Base-by-base conservation (phyloP, 1,284 basidiomycete genomes). In the Schizopora paradoxa region DNA sequence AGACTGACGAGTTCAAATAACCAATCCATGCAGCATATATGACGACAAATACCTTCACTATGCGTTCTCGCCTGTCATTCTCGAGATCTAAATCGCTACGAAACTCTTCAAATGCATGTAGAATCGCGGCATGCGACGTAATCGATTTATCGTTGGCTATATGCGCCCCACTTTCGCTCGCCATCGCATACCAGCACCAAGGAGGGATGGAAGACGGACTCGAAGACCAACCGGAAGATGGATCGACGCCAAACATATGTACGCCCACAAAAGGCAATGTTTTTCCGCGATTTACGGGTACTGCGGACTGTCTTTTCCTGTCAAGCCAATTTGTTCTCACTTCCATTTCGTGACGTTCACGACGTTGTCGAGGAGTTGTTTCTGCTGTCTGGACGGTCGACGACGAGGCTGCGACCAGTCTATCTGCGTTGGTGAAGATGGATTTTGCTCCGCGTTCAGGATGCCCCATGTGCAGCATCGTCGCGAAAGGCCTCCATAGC, bases 381-480 rank as follows among this genome's bases (percentile, higher is more conserved):
- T n/a, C n/a, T n/a, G n/a, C n/a, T n/a, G n/a, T n/a, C n/a, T n/a
- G n/a, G n/a, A n/a, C n/a, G n/a, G n/a, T n/a, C n/a, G n/a, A n/a
- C n/a, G n/a, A n/a, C n/a, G n/a, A n/a, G n/a, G n/a, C n/a, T n/a
- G n/a, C n/a, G n/a, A n/a, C n/a, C n/a, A n/a, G n/a, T n/a, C n/a
- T n/a, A n/a, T n/a, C n/a, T n/a, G n/a, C n/a, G n/a, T n/a, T n/a
- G 32, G 7, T 22, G 14, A 26, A 8, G 33, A 78, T 77, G 73
- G 61, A 69, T 10, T 86, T 80, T 56, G 60, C 74, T 19, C 69
- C 80, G 6, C 81, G 76, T 54, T 64, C 75, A 35, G 84, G 83
- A 48, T 86, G 84, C 58, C 80, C 83, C 10, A 73, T 86, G 72
- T 86, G 85, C 62, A 67, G 80, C 60, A 82, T 86, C 34, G 79